Evolutionary conservation across 179 eudicot genomes (phyloP).

Genomic region (Corrigiola litoralis): DNA sequence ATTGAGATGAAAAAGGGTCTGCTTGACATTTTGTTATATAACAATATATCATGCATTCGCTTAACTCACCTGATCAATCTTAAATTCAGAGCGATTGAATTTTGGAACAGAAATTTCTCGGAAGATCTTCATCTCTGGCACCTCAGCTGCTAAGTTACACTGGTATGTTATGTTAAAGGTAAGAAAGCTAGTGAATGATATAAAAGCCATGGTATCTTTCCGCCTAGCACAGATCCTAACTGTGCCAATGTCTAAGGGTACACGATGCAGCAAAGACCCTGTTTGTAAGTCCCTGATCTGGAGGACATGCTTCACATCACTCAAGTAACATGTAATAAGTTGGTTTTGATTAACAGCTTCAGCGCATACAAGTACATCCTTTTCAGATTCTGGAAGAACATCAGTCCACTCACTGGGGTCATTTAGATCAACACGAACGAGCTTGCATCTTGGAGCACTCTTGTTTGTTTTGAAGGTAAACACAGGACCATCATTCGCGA

Average conservation of each 20-base stretch:
- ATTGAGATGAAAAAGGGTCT: background rate
- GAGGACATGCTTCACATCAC: conserved; percentile 68
- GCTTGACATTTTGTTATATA: too few species aligned
- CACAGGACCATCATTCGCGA: conserved; percentile 62
- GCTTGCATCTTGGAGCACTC: conserved; percentile 68
- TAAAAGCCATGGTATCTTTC: conserved; percentile 47
- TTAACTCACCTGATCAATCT: conserved; percentile 54
- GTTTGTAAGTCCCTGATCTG: conserved; percentile 68
- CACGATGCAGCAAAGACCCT: conserved; percentile 46
- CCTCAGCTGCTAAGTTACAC: conserved; percentile 46
- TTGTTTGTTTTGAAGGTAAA: conserved; percentile 84
- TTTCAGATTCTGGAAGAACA: conserved; percentile 53
- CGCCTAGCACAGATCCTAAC: conserved; percentile 61
- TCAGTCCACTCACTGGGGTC: conserved; percentile 58
- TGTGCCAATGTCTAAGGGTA: conserved; percentile 77
- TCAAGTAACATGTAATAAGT: conserved; percentile 63
- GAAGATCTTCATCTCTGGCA: conserved; percentile 67
- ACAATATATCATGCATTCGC: too few species aligned
- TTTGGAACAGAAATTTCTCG: conserved; percentile 71
- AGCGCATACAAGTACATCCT: conserved; percentile 70
- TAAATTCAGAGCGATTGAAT: conserved; percentile 67
- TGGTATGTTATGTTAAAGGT: conserved; percentile 67
- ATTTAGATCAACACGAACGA: conserved; percentile 62
- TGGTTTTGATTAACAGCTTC: conserved; percentile 51
- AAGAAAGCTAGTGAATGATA: conserved; percentile 76